Base-by-base conservation (phyloP, 768 basidiomycete genomes). In the Lanmaoa rubissima region DNA sequence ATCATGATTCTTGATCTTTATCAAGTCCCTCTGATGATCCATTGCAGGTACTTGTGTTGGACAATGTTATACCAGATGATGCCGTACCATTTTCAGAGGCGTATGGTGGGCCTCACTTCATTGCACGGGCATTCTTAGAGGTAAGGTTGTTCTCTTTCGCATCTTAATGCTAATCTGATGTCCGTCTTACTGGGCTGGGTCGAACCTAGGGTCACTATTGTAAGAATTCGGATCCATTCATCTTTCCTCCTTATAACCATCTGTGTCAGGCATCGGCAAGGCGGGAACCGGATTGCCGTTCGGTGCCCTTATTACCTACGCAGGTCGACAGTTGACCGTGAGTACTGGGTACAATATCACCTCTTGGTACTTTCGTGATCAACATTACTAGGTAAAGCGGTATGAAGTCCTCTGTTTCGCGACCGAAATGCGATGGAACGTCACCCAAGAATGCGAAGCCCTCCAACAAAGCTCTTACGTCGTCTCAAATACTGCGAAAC, bases 371-470 rank as follows among this genome's bases (percentile, higher is more conserved):
- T 42, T n/a, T 41, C 39, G 39, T 47, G 35, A 46, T 36, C 24
- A 34, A 36, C 14, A 49, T n/a, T 36, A 16, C 32, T 34, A 69
- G 68, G 63, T 65, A 21, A 65, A 62, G 32, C 60, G 44, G 2
- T 69, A 71, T 53, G 69, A 71, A 45, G 62, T 69, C 36, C 68
- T 69, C 42, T 72, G 68, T 45, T 71, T 69, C 19, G 69, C 70
- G 1, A 51, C 31, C 5, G 46, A 53, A 42, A 67, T 69, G 68
- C 59, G 65, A 52, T 69, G 68, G 69, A 53, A 21, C 5, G 45
- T 69, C 12, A 32, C 39, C 5, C 38, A 51, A 40, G 54, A 44
- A n/a, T 48, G 5, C 6, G 48, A 57, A 34, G 1, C 11, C 16
- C 8, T 59, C 19, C 60, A 67, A 35, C 68, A 68, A 55, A 52